Conservation (phyloP, 2,329 filamentous ascomycete species). For the Xylaria sp. region DNA sequence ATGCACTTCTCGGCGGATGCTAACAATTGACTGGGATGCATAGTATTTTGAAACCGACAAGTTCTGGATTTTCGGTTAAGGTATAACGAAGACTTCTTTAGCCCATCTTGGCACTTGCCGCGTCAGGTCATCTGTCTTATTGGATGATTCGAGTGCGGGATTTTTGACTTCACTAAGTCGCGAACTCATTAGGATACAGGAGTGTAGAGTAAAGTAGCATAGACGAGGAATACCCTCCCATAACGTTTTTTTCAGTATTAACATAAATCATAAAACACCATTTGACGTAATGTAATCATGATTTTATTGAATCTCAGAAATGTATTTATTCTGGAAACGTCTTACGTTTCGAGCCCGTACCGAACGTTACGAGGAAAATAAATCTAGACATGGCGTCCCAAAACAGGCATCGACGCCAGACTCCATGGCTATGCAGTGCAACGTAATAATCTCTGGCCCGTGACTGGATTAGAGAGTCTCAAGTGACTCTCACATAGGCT, state of each 20-base stretch:
- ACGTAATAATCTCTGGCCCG: slow-evolving; percentile 20
- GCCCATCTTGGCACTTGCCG: slow-evolving; percentile 27
- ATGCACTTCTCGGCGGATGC: slow-evolving; percentile 10
- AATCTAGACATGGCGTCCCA: slow-evolving; percentile 4
- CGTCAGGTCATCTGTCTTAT: slow-evolving; percentile 5
- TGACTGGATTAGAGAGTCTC: slow-evolving; percentile 11
- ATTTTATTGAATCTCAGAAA: neutral
- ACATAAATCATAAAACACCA: slow-evolving; percentile 28
- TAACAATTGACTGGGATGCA: slow-evolving; percentile 27
- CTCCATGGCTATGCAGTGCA: slow-evolving; percentile 49
- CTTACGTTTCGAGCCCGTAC: neutral
- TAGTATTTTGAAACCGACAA: slow-evolving; percentile 67
- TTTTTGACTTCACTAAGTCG: slow-evolving; percentile 6
- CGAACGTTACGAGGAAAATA: neutral
- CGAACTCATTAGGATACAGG: slow-evolving; percentile 30
- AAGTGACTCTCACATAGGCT: slow-evolving; percentile 45
- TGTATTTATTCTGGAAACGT: neutral
- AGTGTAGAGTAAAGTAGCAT: slow-evolving; percentile 43
- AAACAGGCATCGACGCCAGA: slow-evolving; percentile 38
- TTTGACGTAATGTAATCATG: neutral
- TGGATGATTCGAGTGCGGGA: slow-evolving; percentile 5
- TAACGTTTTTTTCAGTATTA: slow-evolving; percentile 40
- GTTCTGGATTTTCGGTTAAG: slow-evolving; percentile 68
- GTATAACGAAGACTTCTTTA: slow-evolving; percentile 6
- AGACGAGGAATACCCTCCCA: slow-evolving; percentile 42